Conservation (phyloP, 2,329 filamentous ascomycete genomes). For the Phaeosphaeria sp. region DNA sequence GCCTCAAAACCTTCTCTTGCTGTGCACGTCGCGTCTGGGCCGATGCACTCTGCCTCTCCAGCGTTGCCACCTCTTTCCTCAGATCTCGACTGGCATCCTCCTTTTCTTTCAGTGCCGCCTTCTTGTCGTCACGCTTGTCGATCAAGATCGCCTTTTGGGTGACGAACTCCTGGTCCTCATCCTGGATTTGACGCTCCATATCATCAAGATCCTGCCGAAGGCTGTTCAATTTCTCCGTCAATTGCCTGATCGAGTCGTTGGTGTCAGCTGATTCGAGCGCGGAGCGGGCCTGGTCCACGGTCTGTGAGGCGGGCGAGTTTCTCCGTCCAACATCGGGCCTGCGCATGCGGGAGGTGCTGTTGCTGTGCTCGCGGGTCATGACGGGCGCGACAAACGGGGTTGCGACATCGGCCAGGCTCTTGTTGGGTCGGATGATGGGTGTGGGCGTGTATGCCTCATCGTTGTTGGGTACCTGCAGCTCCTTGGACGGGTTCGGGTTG, state of each 20-base stretch:
- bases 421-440: constrained; percentile 60
- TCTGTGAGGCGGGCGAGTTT: constrained; percentile 73
- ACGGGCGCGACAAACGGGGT: constrained; percentile 67
- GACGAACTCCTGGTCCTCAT: constrained; percentile 62
- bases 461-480: constrained; percentile 36
- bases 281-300: constrained; percentile 37
- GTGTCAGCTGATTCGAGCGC: constrained; percentile 49
- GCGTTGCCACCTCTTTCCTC: constrained; percentile 78
- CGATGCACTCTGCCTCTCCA: constrained; percentile 81
- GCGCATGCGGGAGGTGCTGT: constrained; percentile 60
- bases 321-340: constrained; percentile 76
- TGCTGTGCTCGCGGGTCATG: constrained; percentile 71
- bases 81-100: constrained; percentile 88
- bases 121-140: constrained; percentile 80
- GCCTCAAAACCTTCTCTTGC: constrained; percentile 74
- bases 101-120: constrained; percentile 81
- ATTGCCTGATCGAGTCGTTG: constrained; percentile 66
- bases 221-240: constrained; percentile 81
- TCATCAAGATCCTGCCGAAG: constrained; percentile 87
- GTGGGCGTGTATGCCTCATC: constrained; percentile 58
- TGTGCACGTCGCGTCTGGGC: constrained; percentile 80
- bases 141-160: constrained; percentile 61
- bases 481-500: constrained; percentile 61
- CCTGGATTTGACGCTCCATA: constrained; percentile 71
- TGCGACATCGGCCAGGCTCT: constrained; percentile 65